Conservation (phyloP, 2,329 filamentous ascomycete species). For the Clarireedia sp. region DNA sequence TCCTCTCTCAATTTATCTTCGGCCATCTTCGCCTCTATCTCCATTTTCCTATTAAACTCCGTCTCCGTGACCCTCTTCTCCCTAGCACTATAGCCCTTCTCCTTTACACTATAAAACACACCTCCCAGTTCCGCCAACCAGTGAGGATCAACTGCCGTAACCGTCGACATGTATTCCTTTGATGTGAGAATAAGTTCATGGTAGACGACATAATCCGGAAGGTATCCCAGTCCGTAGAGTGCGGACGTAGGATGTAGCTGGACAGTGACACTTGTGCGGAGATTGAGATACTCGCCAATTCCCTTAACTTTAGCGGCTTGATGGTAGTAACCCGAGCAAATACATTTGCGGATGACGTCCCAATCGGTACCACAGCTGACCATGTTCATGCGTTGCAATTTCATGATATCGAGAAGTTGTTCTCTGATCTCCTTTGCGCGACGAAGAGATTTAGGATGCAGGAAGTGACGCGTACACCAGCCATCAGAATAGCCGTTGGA, state of each 20-base stretch:
- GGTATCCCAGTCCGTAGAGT: slow-evolving; percentile 83
- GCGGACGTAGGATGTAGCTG: slow-evolving; percentile 92
- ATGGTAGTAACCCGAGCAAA: slow-evolving; percentile 96
- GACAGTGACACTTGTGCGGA: slow-evolving; percentile 88
- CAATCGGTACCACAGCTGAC: slow-evolving; percentile 91
- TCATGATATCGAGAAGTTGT: slow-evolving; percentile 90
- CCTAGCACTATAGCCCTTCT: slow-evolving; percentile 87
- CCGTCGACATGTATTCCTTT: slow-evolving; percentile 97
- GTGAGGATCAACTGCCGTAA: slow-evolving; percentile 90
- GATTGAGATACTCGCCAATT: slow-evolving; percentile 93
- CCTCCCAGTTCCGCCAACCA: slow-evolving; percentile 96
- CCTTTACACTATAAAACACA: slow-evolving; percentile 95
- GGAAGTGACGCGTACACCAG: slow-evolving; percentile 89
- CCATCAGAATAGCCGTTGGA: slow-evolving; percentile 80
- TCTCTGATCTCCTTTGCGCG: slow-evolving; percentile 90
- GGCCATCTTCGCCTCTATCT: slow-evolving; percentile 88
- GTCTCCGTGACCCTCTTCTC: slow-evolving; percentile 83
- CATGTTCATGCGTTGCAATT: slow-evolving; percentile 82
- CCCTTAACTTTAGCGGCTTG: slow-evolving; percentile 95
- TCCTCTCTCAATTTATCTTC: slow-evolving; percentile 68
- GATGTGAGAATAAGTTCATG: slow-evolving; percentile 95
- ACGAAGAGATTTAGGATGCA: slow-evolving; percentile 89
- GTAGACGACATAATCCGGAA: slow-evolving; percentile 95
- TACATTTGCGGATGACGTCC: slow-evolving; percentile 91
- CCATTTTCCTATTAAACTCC: slow-evolving; percentile 87